Evolutionary conservation across 768 basidiomycete genomes (phyloP).

Genomic region (Sistotremastrum suecicum): DNA sequence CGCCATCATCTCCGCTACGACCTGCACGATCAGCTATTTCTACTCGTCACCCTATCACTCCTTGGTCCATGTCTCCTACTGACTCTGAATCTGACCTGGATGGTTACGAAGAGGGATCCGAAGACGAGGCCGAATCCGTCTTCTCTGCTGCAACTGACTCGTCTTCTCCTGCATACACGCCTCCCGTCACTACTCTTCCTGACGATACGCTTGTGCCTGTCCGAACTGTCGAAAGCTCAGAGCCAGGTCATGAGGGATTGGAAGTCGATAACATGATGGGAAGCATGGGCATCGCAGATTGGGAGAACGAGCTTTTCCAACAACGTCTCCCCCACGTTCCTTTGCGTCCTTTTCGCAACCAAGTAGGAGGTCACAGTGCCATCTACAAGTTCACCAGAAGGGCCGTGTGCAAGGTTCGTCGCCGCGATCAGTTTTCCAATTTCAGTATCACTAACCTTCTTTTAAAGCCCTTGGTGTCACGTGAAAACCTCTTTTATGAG

Average conservation of each 20-base stretch:
- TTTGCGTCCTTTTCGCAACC: slow-evolving; percentile 88
- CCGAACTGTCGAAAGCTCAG: too few relatives aligned
- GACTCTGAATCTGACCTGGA: too few relatives aligned
- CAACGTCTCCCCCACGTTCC: slow-evolving; percentile 77
- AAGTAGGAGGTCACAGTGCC: slow-evolving; percentile 93
- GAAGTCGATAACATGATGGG: too few relatives aligned
- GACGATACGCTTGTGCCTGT: too few relatives aligned
- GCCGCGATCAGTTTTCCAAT: slow-evolving; percentile 1
- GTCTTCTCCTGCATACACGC: too few relatives aligned
- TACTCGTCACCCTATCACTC: slow-evolving; percentile 20
- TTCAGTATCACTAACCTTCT: slow-evolving; percentile 1
- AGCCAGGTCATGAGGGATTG: too few relatives aligned
- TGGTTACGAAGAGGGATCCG: slow-evolving; percentile 10
- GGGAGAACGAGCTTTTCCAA: slow-evolving; percentile 28
- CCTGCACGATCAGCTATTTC: slow-evolving; percentile 11
- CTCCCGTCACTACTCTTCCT: too few relatives aligned
- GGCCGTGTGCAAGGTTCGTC: slow-evolving; percentile 92
- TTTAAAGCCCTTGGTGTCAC: slow-evolving; percentile 81
- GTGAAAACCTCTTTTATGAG: slow-evolving; percentile 97
- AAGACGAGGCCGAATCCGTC: slow-evolving; percentile 33
- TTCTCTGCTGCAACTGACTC: slow-evolving; percentile 67
- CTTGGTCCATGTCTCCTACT: slow-evolving; percentile 52
- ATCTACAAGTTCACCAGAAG: slow-evolving; percentile 97
- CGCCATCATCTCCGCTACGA: background rate
- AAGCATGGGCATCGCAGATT: too few relatives aligned